phyloP scores from a whole-genome alignment of 495 filamentous ascomycete genomes.

The Astrocystis sublimbata region DNA sequence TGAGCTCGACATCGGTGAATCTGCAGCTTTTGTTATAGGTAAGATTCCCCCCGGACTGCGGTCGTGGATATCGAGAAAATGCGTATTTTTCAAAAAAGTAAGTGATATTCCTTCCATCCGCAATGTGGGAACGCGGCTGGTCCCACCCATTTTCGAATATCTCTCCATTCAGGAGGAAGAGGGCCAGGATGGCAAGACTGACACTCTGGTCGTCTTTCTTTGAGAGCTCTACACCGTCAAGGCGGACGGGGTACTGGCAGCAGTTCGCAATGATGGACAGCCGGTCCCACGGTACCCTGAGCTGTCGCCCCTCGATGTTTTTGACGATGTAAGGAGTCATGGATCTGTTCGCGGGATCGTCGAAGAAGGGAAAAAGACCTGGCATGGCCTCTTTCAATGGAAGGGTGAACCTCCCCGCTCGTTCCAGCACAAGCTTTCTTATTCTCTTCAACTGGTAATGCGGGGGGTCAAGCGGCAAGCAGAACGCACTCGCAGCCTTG shows the following conservation, averaged over 20 bases:
- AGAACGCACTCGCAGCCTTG: conserved; percentile 8
- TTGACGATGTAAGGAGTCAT: background rate
- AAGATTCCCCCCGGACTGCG: background rate
- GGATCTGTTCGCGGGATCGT: background rate
- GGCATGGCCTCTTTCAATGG: background rate
- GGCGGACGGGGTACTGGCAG: background rate
- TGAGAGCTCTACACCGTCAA: background rate
- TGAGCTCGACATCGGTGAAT: background rate
- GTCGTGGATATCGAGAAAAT: background rate
- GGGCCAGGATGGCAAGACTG: background rate
- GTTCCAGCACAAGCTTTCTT: background rate
- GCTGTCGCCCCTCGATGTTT: background rate
- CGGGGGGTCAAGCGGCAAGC: background rate
- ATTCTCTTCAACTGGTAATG: background rate
- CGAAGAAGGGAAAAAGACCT: background rate
- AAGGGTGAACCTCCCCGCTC: background rate
- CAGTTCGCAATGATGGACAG: background rate
- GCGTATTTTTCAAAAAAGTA: background rate
- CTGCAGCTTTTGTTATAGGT: background rate
- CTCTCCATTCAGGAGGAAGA: background rate
- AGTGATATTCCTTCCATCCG: background rate
- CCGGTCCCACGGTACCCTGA: background rate
- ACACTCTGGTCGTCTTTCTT: background rate
- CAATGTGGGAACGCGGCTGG: background rate
- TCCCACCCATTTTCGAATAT: background rate